These are phyloP conservation scores for Phytophthora gonapodyides DNA, from an alignment of 352 stramenopile genomes.

Conservation along the genomic window DNA sequence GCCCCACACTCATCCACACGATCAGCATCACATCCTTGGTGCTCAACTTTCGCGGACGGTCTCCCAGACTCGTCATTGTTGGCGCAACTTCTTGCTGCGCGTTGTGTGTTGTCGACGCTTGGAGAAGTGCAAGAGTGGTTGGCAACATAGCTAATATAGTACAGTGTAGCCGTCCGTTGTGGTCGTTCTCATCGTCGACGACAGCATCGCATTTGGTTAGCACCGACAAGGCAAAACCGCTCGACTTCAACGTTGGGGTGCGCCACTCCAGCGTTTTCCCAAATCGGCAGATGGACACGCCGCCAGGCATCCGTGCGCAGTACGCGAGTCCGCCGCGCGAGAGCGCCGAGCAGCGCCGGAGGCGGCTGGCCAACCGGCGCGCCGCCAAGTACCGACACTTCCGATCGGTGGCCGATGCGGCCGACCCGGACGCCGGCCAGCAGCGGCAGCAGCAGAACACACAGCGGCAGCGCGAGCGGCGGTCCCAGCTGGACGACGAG, in stretches of 20 bases:
- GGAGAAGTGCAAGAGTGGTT: no score
- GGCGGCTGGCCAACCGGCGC: constrained; percentile 58
- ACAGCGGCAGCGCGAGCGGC: constrained; percentile 49
- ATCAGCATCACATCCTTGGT: constrained; percentile 4
- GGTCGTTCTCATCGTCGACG: no score
- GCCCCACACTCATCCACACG: constrained; percentile 4
- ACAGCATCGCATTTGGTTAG: no score
- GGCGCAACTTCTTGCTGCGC: no score
- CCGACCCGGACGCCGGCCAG: constrained; percentile 13
- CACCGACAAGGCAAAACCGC: no score
- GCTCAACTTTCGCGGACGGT: background rate
- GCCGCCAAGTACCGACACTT: constrained; percentile 76
- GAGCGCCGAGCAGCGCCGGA: constrained; percentile 50
- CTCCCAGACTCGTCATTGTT: no score
- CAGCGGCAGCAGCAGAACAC: constrained; percentile 50
- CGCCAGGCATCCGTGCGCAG: constrained; percentile 53
- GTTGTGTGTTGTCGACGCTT: no score
- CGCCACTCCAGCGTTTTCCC: no score
- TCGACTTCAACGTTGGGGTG: no score
- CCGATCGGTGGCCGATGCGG: constrained; percentile 12
- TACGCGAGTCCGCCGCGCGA: constrained; percentile 51
- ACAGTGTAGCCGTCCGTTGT: background rate
- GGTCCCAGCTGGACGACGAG: constrained; percentile 46
- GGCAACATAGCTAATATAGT: no score
- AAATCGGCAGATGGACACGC: constrained; percentile 42